Evolutionary conservation across 1,139 yeast genomes (phyloP), one percentile per base, ranked within the genome.

Genomic region (Geotrichum fermentans): DNA sequence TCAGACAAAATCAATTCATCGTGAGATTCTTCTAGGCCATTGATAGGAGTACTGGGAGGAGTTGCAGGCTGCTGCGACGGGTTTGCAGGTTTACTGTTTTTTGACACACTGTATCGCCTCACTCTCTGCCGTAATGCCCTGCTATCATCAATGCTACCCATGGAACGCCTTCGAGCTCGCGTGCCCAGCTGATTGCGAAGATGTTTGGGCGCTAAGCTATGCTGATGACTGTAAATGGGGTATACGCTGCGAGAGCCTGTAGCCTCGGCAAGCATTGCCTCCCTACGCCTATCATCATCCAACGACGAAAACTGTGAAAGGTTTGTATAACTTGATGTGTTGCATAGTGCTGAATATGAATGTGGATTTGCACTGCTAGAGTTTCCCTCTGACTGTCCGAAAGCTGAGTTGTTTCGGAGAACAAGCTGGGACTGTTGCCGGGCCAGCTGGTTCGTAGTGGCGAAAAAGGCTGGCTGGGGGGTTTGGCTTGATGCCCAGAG

Each of bases 361-460:
- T 44, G 37, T 3, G 55, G 50, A 29, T 48, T 34, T 18, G 52
- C 40, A 26, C 48, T 49, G 33, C 32, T 49, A 14, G 30, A 22
- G n/a, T 35, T 32, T 14, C 24, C n/a, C 8, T 47, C 50, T 7
- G 55, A 52, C 26, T 51, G 40, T 14, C 36, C 13, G 44, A 49
- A 56, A 16, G 50, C 54, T 18, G 41, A 24, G 52, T 46, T 39
- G 42, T 44, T 24, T 16, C 65, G 56, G 28, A 54, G 53, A 18
- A 62, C 63, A 21, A 69, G 58, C 56, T 67, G 72, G 7, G 64
- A 60, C 56, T 69, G 71, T 52, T 68, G 72, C 21, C 72, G 61
- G 29, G 65, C 64, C 41, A 68, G 63, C 52, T 69, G 72, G 43
- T 62, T 66, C 3, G 73, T 70, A 14, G 73, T 62, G 36, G 68